Evolutionary conservation across 257 asterid species (phyloP), one percentile per base, ranked within the genome.

Genomic region (Nicotiana noctiflora): DNA sequence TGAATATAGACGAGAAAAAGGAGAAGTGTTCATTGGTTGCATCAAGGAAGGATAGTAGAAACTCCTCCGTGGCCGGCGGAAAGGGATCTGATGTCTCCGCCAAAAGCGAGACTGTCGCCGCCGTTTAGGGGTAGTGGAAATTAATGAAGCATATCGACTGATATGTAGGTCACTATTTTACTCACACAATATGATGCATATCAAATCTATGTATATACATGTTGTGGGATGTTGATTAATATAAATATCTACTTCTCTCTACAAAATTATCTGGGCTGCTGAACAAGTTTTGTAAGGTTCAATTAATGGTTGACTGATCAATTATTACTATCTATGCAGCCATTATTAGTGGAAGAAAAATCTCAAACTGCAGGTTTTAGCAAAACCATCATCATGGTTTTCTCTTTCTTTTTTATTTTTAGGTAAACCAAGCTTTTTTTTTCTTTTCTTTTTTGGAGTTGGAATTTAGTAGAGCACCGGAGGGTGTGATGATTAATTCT

Each of bases 1-100:
- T 77, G 81, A 32, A 17, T 37, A 37, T 56, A n/a, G 81, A 77
- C 55, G 81, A 77, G 72, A 77, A 62, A 49, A 77, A 37, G 25
- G 81, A 77, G 0, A 77, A 77, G 67, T 77, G 34, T 77, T 56
- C 56, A 2, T 17, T 34, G 81, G 56, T 77, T 60, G 68, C 19
- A 7, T 32, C 68, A 34, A 77, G 68, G 59, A 77, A 77, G 72
- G 74, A 77, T 10, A 27, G 2, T 13, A 62, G 17, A 25, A 77
- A 23, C 32, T n/a, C 81, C 59, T 1, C 81, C 40, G 21, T 49
- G 14, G 79, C 18, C 64, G 65, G 63, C 64, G 81, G 78, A n/a
- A 72, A 37, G 32, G 68, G 68, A 77, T 77, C 81, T 46, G 81
- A 77, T 8, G 68, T 62, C 59, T 31, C 81, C 37, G 53, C 81